Conservation (phyloP, 495 filamentous ascomycete genomes). For the Penicillium pulvis region DNA sequence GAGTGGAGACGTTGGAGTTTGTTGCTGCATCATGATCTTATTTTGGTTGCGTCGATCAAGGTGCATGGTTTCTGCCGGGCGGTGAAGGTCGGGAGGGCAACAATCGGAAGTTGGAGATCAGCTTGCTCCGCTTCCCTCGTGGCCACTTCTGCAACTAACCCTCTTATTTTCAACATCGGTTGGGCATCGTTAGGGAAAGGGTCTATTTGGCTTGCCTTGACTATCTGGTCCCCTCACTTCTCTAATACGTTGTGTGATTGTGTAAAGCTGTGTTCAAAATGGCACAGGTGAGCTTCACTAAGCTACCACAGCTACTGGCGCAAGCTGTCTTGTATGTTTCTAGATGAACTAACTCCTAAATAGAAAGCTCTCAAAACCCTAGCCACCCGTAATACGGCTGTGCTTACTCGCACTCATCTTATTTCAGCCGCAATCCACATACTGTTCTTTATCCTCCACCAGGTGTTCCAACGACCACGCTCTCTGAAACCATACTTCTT, state of each 20-base stretch:
- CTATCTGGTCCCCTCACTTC: background rate
- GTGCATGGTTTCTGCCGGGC: constrained; percentile 29
- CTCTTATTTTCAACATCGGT: too few relatives aligned
- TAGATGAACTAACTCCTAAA: constrained; percentile 11
- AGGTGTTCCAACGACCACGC: constrained; percentile 63
- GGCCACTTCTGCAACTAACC: background rate
- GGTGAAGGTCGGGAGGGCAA: constrained; percentile 33
- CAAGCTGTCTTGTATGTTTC: background rate
- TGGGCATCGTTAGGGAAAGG: too few relatives aligned
- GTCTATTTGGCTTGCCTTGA: background rate
- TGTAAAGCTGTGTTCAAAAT: constrained; percentile 16
- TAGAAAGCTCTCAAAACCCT: constrained; percentile 95
- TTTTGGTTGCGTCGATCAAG: constrained; percentile 28
- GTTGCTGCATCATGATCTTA: constrained; percentile 17
- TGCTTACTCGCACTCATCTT: constrained; percentile 77
- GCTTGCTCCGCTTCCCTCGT: constrained; percentile 1
- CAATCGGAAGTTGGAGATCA: constrained; percentile 15
- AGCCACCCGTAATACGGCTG: constrained; percentile 73
- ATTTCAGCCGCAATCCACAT: constrained; percentile 69
- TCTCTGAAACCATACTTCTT: constrained; percentile 71
- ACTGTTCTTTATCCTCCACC: constrained; percentile 71
- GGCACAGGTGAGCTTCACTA: constrained; percentile 37
- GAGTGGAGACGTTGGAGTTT: constrained; percentile 9
- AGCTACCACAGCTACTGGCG: background rate
- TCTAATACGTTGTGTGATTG: background rate